These are phyloP conservation scores for Sclerotinia glacialis DNA, from an alignment of 2,329 filamentous ascomycete genomes.

Conservation along the genomic window DNA sequence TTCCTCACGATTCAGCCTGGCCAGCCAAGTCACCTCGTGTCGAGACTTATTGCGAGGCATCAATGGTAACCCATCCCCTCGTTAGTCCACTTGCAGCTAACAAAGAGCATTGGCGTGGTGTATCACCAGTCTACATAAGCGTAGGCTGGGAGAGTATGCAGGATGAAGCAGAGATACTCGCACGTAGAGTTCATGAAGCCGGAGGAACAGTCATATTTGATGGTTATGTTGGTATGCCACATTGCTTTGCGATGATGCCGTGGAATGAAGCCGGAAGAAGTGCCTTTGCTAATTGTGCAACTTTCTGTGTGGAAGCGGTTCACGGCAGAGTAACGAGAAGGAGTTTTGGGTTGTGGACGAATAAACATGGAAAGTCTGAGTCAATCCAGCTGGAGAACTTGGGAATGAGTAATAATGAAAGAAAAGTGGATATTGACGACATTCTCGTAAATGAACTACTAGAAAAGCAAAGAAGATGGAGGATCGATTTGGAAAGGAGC, in stretches of 20 bases:
- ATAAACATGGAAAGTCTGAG: neutral
- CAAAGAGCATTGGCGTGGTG: slow-evolving; percentile 54
- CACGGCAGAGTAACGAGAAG: neutral
- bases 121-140: slow-evolving; percentile 65
- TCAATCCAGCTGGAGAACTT: neutral
- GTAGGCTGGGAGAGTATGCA: slow-evolving; percentile 69
- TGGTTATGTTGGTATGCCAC: slow-evolving; percentile 79
- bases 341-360: slow-evolving; percentile 7
- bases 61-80: slow-evolving; percentile 61
- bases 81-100: slow-evolving; percentile 57
- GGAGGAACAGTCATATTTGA: slow-evolving; percentile 63
- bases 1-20: slow-evolving; percentile 55
- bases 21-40: slow-evolving; percentile 53
- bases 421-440: slow-evolving; percentile 15
- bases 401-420: slow-evolving; percentile 12
- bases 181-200: slow-evolving; percentile 52
- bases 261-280: slow-evolving; percentile 18
- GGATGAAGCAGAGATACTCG: slow-evolving; percentile 64
- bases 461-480: slow-evolving; percentile 10
- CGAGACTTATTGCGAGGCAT: slow-evolving; percentile 55
- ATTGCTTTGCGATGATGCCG: slow-evolving; percentile 61
- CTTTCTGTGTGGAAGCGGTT: slow-evolving; percentile 9
- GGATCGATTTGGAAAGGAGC: slow-evolving; percentile 7
- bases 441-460: slow-evolving; percentile 4
- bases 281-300: slow-evolving; percentile 15